These are phyloP conservation scores for Cladosporium oxysporum DNA, from an alignment of 2,329 filamentous ascomycete species.

Conservation along the genomic window DNA sequence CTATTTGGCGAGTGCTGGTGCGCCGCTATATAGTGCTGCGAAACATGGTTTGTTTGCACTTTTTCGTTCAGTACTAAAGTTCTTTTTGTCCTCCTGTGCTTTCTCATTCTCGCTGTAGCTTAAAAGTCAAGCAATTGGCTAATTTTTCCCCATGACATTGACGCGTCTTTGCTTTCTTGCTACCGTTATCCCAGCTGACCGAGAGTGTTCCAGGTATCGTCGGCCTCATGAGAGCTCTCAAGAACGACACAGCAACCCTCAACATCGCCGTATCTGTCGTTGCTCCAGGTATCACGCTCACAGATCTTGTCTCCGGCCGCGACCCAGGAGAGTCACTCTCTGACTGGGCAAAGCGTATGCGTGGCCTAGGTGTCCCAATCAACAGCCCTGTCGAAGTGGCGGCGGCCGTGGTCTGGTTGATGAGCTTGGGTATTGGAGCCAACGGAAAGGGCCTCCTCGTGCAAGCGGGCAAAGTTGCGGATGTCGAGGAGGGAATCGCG, in stretches of 20 bases:
- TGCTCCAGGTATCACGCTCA: conserved; percentile 52
- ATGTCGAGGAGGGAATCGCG: conserved; percentile 51
- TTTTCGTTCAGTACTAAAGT: neutral
- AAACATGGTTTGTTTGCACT: conserved; percentile 43
- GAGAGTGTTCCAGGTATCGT: conserved; percentile 39
- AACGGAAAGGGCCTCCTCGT: conserved; percentile 52
- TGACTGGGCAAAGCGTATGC: conserved; percentile 48
- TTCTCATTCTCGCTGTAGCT: neutral
- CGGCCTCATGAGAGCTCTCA: conserved; percentile 53
- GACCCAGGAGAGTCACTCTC: conserved; percentile 38
- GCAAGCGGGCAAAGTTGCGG: conserved; percentile 46
- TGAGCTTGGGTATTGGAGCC: conserved; percentile 45
- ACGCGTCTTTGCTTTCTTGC: neutral
- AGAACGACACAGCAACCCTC: conserved; percentile 50
- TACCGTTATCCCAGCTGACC: neutral
- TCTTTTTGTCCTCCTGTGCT: neutral
- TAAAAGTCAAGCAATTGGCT: neutral
- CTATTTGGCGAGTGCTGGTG: conserved; percentile 51
- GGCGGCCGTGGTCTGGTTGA: conserved; percentile 47
- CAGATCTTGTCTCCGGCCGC: conserved; percentile 45
- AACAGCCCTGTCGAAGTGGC: conserved; percentile 50
- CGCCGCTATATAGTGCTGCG: conserved; percentile 51
- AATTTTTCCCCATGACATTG: neutral
- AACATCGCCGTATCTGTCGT: conserved; percentile 50
- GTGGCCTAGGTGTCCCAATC: conserved; percentile 47